Percentiles rank a stretch among this genome's conserved stretches.
Evolutionary conservation across 805 yeast species (phyloP).

Genomic region (Schizosaccharomyces japonicus): DNA sequence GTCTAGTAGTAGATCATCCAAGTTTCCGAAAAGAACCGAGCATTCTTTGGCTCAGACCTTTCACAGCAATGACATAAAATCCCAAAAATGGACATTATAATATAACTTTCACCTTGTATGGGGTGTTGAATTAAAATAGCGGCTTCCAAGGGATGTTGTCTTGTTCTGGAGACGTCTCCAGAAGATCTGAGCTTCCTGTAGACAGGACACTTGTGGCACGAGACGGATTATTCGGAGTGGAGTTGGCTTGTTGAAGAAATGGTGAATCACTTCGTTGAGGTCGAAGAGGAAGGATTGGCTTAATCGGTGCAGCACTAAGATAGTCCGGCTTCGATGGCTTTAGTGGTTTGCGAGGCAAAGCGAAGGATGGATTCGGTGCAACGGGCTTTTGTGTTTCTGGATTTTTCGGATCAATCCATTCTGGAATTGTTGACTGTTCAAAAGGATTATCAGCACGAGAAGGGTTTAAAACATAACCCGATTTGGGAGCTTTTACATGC

Average conservation of each 20-base stretch:
- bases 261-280: not conserved
- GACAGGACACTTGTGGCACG: not conserved
- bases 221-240: not conserved
- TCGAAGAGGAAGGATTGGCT: not conserved
- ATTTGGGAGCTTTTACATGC: constrained; percentile 15
- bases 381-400: not conserved
- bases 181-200: constrained; percentile 12
- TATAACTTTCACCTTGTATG: too few relatives aligned
- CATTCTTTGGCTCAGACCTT: too few relatives aligned
- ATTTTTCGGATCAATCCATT: constrained; percentile 13
- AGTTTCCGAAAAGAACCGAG: too few relatives aligned
- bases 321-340: not conserved
- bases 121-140: not conserved
- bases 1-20: too few relatives aligned
- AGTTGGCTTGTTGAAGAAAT: not conserved
- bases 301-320: not conserved
- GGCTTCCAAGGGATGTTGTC: not conserved
- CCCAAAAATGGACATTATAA: too few relatives aligned
- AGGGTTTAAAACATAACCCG: constrained; percentile 40
- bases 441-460: constrained; percentile 53
- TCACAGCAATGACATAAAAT: too few relatives aligned
- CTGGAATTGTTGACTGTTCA: constrained; percentile 26
- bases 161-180: constrained; percentile 11
- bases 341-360: not conserved
- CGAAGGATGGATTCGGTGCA: not conserved